Evolutionary conservation across 306 rosid genomes (phyloP), one percentile per base, ranked within the genome.

Genomic region (Cucurbita maxima): DNA sequence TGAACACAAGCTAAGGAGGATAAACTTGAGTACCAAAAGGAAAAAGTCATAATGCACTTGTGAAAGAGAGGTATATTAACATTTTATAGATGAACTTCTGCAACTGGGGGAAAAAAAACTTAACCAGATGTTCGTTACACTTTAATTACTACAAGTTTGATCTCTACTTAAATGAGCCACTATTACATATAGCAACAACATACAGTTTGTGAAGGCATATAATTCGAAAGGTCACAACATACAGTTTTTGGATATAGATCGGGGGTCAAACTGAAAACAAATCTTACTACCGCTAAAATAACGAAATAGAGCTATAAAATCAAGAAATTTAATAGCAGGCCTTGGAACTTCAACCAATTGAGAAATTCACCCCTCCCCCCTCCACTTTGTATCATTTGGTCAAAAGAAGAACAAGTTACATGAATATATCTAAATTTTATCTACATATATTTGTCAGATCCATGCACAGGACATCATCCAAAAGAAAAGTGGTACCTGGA

Each of bases 401-500:
- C 16, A 38, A 57, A 25, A 25, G 38, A 58, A 34, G 34, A 58
- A 30, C 2, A 53, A 3, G 19, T 13, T 7, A 58, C 7, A 0
- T 12, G 34, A 30, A 41, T 58, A 30, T 8, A 12, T 5, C 43
- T 0, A 12, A 61, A 16, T 3, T 16, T 36, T 14, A 63, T 40
- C 5, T 63, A 40, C 71, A 63, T 1, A 40, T 1, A 63, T 8
- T 40, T 34, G 12, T 15, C 15, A 63, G 51, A 63, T 40, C 30
- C 13, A 40, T 40, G 18, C 30, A 40, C 50, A 63, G 51, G 19
- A 38, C 11, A 18, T 62, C 40, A 59, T 60, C 51, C 13, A 10
- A 60, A 61, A 47, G 61, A 66, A 38, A 61, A 74, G 78, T 66
- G 86, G 87, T 93, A 93, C 97, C 98, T 93, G 98, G 97, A 40